Conservation (phyloP, 1,139 yeast species). For the Diutina catenulata region DNA sequence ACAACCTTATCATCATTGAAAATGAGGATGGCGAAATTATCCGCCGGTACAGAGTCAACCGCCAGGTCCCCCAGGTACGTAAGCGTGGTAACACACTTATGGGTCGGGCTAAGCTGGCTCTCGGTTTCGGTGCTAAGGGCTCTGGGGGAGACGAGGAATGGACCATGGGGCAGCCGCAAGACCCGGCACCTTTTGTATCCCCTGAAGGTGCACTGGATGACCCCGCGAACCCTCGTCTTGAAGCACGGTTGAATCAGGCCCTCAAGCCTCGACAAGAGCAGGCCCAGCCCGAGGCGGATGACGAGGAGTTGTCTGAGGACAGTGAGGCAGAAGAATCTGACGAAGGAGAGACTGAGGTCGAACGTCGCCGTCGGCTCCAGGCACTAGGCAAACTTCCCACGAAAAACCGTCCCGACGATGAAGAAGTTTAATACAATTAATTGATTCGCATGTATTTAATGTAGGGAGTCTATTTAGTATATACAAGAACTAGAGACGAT, state of each 20-base stretch:
- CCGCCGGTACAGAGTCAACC: conserved; percentile 68
- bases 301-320: conserved; percentile 11
- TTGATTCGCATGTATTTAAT: too few relatives aligned
- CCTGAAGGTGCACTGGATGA: neutral
- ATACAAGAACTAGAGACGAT: conserved; percentile 2
- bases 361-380: conserved; percentile 64
- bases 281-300: conserved; percentile 12
- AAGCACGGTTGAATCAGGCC: neutral
- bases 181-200: too few relatives aligned
- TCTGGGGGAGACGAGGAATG: conserved; percentile 9
- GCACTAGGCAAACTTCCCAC: conserved; percentile 53
- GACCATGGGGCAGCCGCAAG: too few relatives aligned
- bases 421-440: conserved; percentile 23
- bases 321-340: neutral
- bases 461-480: too few relatives aligned
- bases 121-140: neutral
- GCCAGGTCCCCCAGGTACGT: conserved; percentile 14
- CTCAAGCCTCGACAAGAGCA: neutral
- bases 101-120: conserved; percentile 20
- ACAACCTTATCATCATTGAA: conserved; percentile 70
- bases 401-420: conserved; percentile 38
- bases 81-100: conserved; percentile 24
- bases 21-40: conserved; percentile 87
- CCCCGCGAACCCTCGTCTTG: neutral
- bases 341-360: conserved; percentile 50